Evolutionary conservation across 768 basidiomycete species (phyloP), one percentile per base, ranked within the genome.

Genomic region (Boletus reticulatus): DNA sequence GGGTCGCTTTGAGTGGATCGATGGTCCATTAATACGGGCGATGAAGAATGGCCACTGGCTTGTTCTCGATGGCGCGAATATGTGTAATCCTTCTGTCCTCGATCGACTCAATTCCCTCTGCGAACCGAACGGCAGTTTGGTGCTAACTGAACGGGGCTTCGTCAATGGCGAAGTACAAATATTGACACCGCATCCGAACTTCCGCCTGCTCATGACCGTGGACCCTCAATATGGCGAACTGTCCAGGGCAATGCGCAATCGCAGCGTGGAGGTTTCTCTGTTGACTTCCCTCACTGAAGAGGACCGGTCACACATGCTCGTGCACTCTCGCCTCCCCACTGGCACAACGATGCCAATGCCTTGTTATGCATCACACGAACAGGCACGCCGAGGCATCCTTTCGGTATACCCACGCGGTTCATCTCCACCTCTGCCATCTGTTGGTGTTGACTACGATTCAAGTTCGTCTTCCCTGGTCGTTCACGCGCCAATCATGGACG

Each of bases 221-320:
- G 92, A 99, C 67, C 90, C 93, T 29, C 86, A 87, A 58, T 81
- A 88, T 58, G 97, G 97, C 43, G 97, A 99, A 72, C 76, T 98
- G 12, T 98, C 97, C 2, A 81, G 97, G 37, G 97, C 97, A 3
- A 99, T 99, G 97, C 88, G 97, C 24, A 99, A 99, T 73, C 85
- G 97, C 53, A 96, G 96, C 17, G 77, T 97, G 36, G 97, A 99
- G 71, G 80, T 98, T 45, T 79, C 81, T 29, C 63, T 94, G 51
- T 51, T 78, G 11, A 48, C 66, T 6, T 50, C 55, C 19, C 68
- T 72, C 46, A 64, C 67, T 14, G 60, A 73, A 12, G 81, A 85
- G 55, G 87, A 88, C 59, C n/a, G 32, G 10, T 52, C 50, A 31
- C 76, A 80, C 24, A 54, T 86, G 16, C 70, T 72, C 16, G 78